phyloP scores from a whole-genome alignment of 768 basidiomycete species.

The Termitomyces sp. region DNA sequence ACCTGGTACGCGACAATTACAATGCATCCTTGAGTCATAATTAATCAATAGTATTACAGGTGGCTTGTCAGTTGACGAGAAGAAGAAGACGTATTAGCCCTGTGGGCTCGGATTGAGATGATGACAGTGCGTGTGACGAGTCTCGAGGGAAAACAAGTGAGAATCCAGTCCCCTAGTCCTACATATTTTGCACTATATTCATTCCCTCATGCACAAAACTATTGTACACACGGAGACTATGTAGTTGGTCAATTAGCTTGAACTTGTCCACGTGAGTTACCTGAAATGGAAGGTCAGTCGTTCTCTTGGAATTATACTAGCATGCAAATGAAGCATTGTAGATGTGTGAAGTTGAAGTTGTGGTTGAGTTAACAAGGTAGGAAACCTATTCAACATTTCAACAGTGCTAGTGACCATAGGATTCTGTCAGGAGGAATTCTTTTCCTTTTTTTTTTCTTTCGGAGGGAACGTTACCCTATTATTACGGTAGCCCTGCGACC shows the following conservation, averaged over 20 bases:
- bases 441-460: too few species aligned
- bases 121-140: not conserved
- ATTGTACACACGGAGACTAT: slow-evolving; percentile 9
- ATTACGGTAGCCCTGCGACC: too few species aligned
- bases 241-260: not conserved
- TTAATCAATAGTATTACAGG: slow-evolving; percentile 37
- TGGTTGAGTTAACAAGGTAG: too few species aligned
- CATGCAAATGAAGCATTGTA: too few species aligned
- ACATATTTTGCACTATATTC: slow-evolving; percentile 16
- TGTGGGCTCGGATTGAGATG: not conserved
- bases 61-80: slow-evolving; percentile 96
- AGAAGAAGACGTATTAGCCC: slow-evolving; percentile 87
- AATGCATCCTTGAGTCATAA: not conserved
- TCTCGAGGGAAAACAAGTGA: slow-evolving; percentile 5
- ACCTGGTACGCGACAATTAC: slow-evolving; percentile 55
- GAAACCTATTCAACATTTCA: too few species aligned
- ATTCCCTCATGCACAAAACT: slow-evolving; percentile 14
- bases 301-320: too few species aligned
- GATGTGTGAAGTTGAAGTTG: too few species aligned
- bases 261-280: not conserved
- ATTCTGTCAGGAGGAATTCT: too few species aligned
- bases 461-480: too few species aligned
- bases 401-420: too few species aligned
- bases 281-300: not conserved
- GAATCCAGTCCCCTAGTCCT: slow-evolving; percentile 4